A percentile compares a stretch with the other conserved stretches of the same genome.
Evolutionary conservation across 129 eudicot genomes (phyloP).

Genomic region (Silybum marianum): DNA sequence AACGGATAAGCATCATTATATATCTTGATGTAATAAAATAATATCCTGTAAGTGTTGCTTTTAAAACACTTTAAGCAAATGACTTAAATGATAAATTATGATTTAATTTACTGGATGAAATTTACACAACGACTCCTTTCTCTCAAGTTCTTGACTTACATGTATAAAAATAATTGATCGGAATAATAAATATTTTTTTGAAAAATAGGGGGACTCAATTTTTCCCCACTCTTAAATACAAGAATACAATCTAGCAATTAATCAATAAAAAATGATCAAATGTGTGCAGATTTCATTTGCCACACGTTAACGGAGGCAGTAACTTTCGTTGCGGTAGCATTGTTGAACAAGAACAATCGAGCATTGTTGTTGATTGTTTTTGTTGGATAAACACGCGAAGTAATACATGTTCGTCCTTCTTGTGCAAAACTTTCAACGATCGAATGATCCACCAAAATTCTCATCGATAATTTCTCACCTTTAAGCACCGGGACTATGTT

Average conservation of each 20-base stretch:
- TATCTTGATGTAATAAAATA: too few relatives aligned
- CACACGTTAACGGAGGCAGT: conserved; percentile 60
- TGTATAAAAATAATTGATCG: conserved; percentile 9
- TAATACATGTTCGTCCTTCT: conserved; percentile 64
- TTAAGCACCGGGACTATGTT: conserved; percentile 69
- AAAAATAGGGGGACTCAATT: conserved; percentile 1
- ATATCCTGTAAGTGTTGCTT: too few relatives aligned
- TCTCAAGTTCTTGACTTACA: conserved; percentile 6
- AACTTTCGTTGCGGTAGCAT: conserved; percentile 55
- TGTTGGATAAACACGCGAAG: conserved; percentile 78
- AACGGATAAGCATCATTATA: too few relatives aligned
- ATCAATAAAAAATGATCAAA: not conserved
- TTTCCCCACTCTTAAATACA: not conserved
- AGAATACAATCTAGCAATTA: not conserved
- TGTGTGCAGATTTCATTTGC: conserved; percentile 66
- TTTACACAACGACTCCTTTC: not conserved
- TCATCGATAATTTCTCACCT: conserved; percentile 72
- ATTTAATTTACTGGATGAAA: conserved; percentile 8
- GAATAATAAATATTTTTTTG: not conserved
- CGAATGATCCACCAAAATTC: conserved; percentile 86
- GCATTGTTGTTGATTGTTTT: conserved; percentile 55
- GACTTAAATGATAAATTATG: not conserved
- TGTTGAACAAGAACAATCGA: conserved; percentile 63
- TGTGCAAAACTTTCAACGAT: conserved; percentile 86
- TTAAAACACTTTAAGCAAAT: not conserved